Percentiles rank a stretch among this genome's conserved stretches.
Conservation (phyloP, 129 eudicot genomes). For the Centella asiatica region DNA sequence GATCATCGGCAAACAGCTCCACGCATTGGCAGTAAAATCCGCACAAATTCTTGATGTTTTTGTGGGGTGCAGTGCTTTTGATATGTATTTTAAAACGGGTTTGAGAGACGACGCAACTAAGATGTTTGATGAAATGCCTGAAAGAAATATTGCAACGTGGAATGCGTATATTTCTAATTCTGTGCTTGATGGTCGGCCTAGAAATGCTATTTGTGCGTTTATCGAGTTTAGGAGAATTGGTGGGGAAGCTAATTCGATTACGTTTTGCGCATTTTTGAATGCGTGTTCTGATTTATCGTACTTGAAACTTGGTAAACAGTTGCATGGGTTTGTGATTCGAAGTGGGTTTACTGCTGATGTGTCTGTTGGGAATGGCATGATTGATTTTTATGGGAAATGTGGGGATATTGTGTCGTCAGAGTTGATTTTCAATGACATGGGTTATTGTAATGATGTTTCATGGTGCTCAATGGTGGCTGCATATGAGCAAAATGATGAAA, state of each 20-base stretch:
- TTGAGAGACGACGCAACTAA: conserved; percentile 37
- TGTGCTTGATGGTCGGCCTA: conserved; percentile 43
- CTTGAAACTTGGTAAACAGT: conserved; percentile 41
- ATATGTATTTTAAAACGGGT: conserved; percentile 60
- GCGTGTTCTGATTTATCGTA: conserved; percentile 50
- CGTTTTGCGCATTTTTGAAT: conserved; percentile 62
- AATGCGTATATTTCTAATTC: conserved; percentile 58
- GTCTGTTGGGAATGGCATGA: conserved; percentile 55
- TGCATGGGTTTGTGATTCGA: conserved; percentile 54
- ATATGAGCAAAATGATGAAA: conserved; percentile 65
- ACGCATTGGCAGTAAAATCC: conserved; percentile 34
- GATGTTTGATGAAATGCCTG: conserved; percentile 71
- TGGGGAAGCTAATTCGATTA: conserved; percentile 41
- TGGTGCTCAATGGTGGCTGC: conserved; percentile 83
- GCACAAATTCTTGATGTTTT: conserved; percentile 36
- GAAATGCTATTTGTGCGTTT: conserved; percentile 32
- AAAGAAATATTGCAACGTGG: conserved; percentile 63
- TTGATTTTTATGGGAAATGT: conserved; percentile 79
- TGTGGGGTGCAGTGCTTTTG: conserved; percentile 72
- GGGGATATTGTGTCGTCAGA: conserved; percentile 33
- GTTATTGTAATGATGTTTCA: conserved; percentile 42
- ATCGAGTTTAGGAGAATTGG: conserved; percentile 27
- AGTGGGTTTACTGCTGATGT: conserved; percentile 51
- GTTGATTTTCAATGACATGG: conserved; percentile 35
- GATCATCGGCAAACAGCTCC: conserved; percentile 38